phyloP scores from a whole-genome alignment of 148 eudicot species.

The Gaultheria prostrata region DNA sequence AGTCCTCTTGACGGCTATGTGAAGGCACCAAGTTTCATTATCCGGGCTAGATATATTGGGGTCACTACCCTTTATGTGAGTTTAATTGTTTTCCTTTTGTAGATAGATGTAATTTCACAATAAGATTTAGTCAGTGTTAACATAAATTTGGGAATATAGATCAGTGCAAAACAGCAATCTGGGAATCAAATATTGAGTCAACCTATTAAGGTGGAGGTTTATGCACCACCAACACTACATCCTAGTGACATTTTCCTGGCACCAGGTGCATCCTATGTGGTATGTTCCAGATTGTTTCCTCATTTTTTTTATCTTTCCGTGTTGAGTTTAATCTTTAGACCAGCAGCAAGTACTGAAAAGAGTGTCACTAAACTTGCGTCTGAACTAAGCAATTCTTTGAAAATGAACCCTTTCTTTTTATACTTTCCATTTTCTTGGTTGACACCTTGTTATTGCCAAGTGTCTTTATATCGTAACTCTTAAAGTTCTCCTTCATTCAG shows the following conservation, averaged over 20 bases:
- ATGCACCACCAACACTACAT: conserved; percentile 62
- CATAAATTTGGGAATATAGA: conserved; percentile 31
- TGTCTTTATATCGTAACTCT: not conserved
- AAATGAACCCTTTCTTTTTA: not conserved
- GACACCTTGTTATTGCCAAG: not conserved
- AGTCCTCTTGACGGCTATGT: conserved; percentile 33
- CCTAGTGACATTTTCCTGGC: conserved; percentile 69
- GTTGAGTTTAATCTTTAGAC: conserved; percentile 8
- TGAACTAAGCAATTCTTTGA: conserved; percentile 1
- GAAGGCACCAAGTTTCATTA: conserved; percentile 49
- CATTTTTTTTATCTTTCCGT: not conserved
- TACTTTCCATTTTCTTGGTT: not conserved
- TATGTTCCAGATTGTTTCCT: conserved; percentile 27
- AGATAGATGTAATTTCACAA: conserved; percentile 11
- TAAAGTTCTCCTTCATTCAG: conserved; percentile 29
- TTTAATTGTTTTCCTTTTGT: conserved; percentile 17
- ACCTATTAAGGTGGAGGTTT: conserved; percentile 73
- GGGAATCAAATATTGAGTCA: conserved; percentile 70
- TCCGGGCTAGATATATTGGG: conserved; percentile 61
- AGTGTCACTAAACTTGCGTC: conserved; percentile 8
- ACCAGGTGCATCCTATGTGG: conserved; percentile 91
- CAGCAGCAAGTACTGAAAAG: not conserved
- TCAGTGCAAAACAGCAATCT: conserved; percentile 67
- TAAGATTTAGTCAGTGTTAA: not conserved
- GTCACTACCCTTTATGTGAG: conserved; percentile 72